Percentiles rank a stretch among this genome's conserved stretches.
phyloP scores from a whole-genome alignment of 1,284 basidiomycete species.

The Leccinum subfulvum region DNA sequence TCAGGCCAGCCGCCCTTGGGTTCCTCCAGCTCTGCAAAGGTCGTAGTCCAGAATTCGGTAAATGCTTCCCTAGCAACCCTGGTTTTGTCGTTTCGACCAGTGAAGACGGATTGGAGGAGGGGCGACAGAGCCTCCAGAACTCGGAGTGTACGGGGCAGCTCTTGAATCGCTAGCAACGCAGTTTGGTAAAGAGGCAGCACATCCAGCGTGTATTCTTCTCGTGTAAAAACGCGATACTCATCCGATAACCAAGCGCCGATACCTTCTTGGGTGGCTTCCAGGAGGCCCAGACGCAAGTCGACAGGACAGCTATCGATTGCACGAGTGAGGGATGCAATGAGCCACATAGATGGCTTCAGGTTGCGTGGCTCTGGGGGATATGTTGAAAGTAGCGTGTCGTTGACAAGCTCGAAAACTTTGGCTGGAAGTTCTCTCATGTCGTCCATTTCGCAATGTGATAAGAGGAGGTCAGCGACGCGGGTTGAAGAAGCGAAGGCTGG shows the following conservation, averaged over 20 bases:
- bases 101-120: conserved; percentile 55
- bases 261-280: conserved; percentile 54
- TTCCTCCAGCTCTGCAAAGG: conserved; percentile 39
- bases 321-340: conserved; percentile 52
- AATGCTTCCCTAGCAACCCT: conserved; percentile 46
- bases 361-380: conserved; percentile 65
- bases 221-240: conserved; percentile 46
- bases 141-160: conserved; percentile 38
- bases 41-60: conserved; percentile 54
- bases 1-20: conserved; percentile 53
- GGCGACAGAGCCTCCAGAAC: conserved; percentile 45
- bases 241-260: conserved; percentile 65
- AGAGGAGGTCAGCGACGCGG: conserved; percentile 58
- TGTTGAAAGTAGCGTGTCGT: conserved; percentile 54
- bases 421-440: conserved; percentile 50
- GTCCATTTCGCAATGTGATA: conserved; percentile 50
- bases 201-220: conserved; percentile 57
- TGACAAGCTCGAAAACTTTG: conserved; percentile 53
- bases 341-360: conserved; percentile 56
- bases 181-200: conserved; percentile 63
- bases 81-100: conserved; percentile 45
- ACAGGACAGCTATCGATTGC: conserved; percentile 54
- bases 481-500: conserved; percentile 43
- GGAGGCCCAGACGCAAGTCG: conserved; percentile 42
- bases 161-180: conserved; percentile 47